Evolutionary conservation across 1,284 basidiomycete genomes (phyloP).

Genomic region (Caloboletus firmus): DNA sequence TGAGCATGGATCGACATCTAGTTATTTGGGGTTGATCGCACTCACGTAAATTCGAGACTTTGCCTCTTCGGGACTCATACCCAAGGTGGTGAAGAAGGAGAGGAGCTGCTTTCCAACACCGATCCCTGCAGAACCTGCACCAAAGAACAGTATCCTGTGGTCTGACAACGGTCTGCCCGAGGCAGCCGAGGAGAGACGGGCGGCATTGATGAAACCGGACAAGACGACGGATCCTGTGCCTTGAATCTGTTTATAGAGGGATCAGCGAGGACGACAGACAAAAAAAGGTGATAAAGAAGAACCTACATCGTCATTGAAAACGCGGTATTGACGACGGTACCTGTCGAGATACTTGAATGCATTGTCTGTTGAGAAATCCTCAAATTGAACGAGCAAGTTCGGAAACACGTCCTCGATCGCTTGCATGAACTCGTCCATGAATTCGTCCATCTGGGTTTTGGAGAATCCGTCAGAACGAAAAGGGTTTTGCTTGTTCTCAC

Average conservation of each 20-base stretch:
- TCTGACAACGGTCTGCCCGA: constrained; percentile 64
- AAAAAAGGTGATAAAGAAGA: constrained; percentile 4
- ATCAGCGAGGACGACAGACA: constrained; percentile 7
- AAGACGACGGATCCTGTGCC: constrained; percentile 77
- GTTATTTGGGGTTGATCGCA: constrained; percentile 7
- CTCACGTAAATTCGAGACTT: constrained; percentile 66
- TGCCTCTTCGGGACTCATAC: constrained; percentile 68
- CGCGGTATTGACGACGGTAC: constrained; percentile 60
- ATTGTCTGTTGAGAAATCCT: constrained; percentile 77
- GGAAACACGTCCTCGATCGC: constrained; percentile 71
- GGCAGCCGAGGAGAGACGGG: constrained; percentile 60
- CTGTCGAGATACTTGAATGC: constrained; percentile 72
- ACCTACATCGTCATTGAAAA: constrained; percentile 82
- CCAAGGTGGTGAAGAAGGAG: constrained; percentile 71
- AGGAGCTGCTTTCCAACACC: constrained; percentile 79
- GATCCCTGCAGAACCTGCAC: constrained; percentile 75
- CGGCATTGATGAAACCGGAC: constrained; percentile 79
- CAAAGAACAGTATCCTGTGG: constrained; percentile 80
- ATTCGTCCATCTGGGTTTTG: constrained; percentile 63
- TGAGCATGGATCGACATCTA: constrained; percentile 10
- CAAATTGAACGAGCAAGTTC: constrained; percentile 76
- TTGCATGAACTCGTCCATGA: constrained; percentile 83
- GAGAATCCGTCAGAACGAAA: not conserved
- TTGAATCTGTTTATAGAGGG: constrained; percentile 48
- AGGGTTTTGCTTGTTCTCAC: not conserved